These are phyloP conservation scores for Pyrenochaeta sp. DNA, from an alignment of 2,329 filamentous ascomycete species.

Conservation along the genomic window DNA sequence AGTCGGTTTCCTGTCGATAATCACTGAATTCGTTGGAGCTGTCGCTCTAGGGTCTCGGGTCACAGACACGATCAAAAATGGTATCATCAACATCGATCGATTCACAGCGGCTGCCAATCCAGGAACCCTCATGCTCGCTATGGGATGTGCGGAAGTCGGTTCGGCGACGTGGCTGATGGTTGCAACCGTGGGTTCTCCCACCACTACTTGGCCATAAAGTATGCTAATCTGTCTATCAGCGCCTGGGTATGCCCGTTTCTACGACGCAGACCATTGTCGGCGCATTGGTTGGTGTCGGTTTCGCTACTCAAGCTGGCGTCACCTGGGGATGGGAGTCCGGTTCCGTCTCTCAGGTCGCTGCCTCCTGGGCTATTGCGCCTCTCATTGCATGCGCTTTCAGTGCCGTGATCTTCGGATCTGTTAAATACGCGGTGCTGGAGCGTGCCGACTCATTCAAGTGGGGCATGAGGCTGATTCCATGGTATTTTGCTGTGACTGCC, in stretches of 20 bases:
- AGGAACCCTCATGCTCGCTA: conserved; percentile 65
- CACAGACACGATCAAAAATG: conserved; percentile 69
- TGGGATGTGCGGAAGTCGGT: conserved; percentile 64
- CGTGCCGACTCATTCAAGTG: conserved; percentile 59
- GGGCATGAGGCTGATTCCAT: conserved; percentile 58
- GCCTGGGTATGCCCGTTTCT: conserved; percentile 64
- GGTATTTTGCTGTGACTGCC: conserved; percentile 60
- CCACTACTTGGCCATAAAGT: background rate
- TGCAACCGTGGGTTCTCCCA: conserved; percentile 52
- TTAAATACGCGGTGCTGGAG: conserved; percentile 61
- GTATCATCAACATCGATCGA: conserved; percentile 61
- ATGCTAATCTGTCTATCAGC: conserved; percentile 33
- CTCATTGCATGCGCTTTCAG: conserved; percentile 58
- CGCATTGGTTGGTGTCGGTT: conserved; percentile 67
- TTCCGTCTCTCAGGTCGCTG: conserved; percentile 47
- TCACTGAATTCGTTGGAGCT: conserved; percentile 62
- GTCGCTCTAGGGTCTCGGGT: conserved; percentile 63
- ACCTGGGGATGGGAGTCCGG: conserved; percentile 38
- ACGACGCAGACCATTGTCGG: conserved; percentile 70
- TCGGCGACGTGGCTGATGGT: conserved; percentile 66
- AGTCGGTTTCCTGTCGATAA: conserved; percentile 58
- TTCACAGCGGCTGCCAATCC: conserved; percentile 57
- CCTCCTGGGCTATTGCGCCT: conserved; percentile 61
- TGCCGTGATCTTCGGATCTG: conserved; percentile 59
- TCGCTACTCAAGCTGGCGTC: conserved; percentile 52